phyloP scores from a whole-genome alignment of 371 early-diverging fungal species.

The Actinomucor elegans region DNA sequence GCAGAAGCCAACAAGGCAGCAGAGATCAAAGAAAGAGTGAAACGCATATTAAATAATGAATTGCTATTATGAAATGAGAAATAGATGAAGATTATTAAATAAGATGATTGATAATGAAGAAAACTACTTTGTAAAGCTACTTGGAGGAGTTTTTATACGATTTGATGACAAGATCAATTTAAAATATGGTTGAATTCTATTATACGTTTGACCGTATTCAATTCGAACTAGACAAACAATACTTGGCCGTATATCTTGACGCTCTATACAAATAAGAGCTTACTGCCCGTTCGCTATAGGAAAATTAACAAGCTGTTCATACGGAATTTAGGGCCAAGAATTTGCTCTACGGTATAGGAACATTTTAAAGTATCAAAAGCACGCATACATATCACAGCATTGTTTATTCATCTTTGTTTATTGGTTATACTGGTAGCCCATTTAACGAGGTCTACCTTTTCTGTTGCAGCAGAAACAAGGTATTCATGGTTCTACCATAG shows the following conservation, averaged over 20 bases:
- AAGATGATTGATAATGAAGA: background rate
- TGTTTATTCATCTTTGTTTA: too few relatives aligned
- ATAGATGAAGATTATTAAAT: background rate
- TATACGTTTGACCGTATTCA: too few relatives aligned
- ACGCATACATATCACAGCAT: too few relatives aligned
- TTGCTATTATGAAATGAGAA: background rate
- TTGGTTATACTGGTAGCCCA: constrained; percentile 41
- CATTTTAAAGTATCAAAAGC: too few relatives aligned
- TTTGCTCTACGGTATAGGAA: too few relatives aligned
- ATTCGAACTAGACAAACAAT: too few relatives aligned
- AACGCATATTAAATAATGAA: constrained; percentile 28
- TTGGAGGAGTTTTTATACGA: background rate
- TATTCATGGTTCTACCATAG: constrained; percentile 52
- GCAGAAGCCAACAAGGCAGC: constrained; percentile 29
- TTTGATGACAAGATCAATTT: background rate
- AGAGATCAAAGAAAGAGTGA: constrained; percentile 35
- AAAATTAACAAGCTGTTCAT: too few relatives aligned
- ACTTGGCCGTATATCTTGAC: too few relatives aligned
- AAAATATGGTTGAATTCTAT: background rate
- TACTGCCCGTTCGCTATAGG: too few relatives aligned
- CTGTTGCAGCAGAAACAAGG: constrained; percentile 50
- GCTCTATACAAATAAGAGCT: too few relatives aligned
- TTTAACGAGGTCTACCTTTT: constrained; percentile 57
- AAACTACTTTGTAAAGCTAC: background rate
- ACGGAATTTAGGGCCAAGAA: too few relatives aligned